These are phyloP conservation scores for Rhexocercosporidium sp. DNA, from an alignment of 2,329 filamentous ascomycete genomes.

Conservation along the genomic window DNA sequence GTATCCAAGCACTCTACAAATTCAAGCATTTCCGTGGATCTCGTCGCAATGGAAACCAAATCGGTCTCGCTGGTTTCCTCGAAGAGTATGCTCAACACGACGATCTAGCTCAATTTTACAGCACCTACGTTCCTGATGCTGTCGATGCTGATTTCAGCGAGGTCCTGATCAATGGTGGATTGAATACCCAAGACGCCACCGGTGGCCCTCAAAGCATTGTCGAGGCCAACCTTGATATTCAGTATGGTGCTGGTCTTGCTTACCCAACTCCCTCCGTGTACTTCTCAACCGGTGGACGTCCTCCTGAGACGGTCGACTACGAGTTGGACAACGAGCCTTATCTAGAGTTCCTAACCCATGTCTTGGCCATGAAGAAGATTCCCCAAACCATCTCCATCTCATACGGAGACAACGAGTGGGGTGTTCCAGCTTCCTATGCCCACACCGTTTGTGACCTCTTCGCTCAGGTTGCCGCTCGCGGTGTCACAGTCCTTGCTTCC, in stretches of 20 bases:
- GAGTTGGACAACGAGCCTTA: conserved; percentile 70
- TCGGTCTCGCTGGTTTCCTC: conserved; percentile 39
- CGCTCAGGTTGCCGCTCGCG: conserved; percentile 66
- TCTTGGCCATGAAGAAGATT: conserved; percentile 54
- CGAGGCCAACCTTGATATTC: conserved; percentile 62
- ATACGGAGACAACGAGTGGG: conserved; percentile 70
- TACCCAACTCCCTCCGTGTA: conserved; percentile 58
- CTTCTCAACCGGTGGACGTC: conserved; percentile 61
- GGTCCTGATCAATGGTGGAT: conserved; percentile 46
- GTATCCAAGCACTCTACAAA: conserved; percentile 41
- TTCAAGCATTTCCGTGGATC: conserved; percentile 27
- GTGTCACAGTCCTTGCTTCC: conserved; percentile 64
- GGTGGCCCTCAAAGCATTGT: conserved; percentile 43
- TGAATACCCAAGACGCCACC: conserved; percentile 42
- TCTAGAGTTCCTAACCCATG: conserved; percentile 61
- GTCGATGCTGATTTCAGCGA: conserved; percentile 47
- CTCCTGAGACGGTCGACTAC: conserved; percentile 47
- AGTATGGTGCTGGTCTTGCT: conserved; percentile 57
- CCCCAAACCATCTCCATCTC: conserved; percentile 68
- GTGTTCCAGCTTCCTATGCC: conserved; percentile 64
- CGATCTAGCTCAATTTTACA: conserved; percentile 51
- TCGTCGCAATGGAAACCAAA: conserved; percentile 27
- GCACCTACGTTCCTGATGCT: conserved; percentile 50
- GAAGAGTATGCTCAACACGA: conserved; percentile 40
- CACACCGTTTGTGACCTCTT: conserved; percentile 65